phyloP scores from a whole-genome alignment of 2,329 filamentous ascomycete species.

The Neurospora crassa region DNA sequence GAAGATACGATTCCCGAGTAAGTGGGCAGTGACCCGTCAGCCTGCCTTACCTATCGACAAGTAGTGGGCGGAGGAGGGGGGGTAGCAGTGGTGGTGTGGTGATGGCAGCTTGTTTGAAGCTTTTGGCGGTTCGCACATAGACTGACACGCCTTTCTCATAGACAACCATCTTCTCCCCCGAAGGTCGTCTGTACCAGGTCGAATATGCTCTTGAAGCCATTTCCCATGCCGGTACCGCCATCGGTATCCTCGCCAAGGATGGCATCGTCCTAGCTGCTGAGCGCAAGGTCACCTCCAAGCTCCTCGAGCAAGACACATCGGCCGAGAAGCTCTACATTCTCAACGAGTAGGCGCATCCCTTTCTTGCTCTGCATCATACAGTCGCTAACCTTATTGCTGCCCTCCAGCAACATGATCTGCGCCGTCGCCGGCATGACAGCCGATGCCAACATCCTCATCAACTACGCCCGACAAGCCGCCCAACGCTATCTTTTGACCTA shows the following conservation, averaged over 20 bases:
- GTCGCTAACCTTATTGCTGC: conserved; percentile 6
- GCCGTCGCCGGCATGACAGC: conserved; percentile 98
- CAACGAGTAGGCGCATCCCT: conserved; percentile 64
- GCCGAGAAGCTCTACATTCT: conserved; percentile 99
- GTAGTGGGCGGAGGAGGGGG: background rate
- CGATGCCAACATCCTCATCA: conserved; percentile 99
- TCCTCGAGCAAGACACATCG: conserved; percentile 97
- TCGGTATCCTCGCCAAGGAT: conserved; percentile 95
- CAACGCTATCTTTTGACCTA: conserved; percentile 98
- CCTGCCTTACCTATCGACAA: conserved; percentile 6
- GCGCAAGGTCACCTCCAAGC: conserved; percentile 98
- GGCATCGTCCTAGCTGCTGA: conserved; percentile 97
- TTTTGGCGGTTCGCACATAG: conserved; percentile 2
- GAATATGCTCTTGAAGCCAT: conserved; percentile 99
- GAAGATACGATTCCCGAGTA: conserved; percentile 95
- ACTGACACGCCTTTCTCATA: conserved; percentile 28
- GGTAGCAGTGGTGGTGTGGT: conserved; percentile 4
- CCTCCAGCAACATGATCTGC: conserved; percentile 93
- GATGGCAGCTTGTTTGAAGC: conserved; percentile 2
- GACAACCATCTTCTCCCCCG: conserved; percentile 99
- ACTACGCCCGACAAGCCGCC: conserved; percentile 94
- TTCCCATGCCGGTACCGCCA: conserved; percentile 92
- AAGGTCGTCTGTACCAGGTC: conserved; percentile 96
- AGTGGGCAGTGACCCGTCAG: conserved; percentile 26
- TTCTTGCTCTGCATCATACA: background rate